Percentiles rank a stretch among this genome's conserved stretches.
Conservation (phyloP, 108 stramenopile genomes). For the Hondaea fermentalgiana region DNA sequence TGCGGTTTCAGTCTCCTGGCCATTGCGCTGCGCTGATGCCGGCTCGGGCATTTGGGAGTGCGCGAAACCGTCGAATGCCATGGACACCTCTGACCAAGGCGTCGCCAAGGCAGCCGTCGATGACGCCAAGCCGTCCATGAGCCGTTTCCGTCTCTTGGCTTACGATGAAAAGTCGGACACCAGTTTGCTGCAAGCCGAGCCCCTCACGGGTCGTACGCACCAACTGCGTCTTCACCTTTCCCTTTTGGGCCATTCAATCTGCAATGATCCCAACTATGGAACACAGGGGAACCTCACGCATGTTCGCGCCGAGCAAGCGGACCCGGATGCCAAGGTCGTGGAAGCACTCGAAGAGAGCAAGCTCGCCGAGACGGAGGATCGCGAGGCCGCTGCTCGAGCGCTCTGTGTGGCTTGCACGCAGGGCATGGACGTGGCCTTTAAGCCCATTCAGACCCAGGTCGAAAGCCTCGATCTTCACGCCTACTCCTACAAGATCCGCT, state of each 20-base stretch:
- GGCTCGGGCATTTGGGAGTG: constrained; percentile 36
- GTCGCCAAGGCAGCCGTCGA: too few relatives aligned
- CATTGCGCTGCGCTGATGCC: constrained; percentile 12
- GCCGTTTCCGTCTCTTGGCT: constrained; percentile 53
- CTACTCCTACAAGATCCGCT: neutral
- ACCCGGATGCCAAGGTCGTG: neutral
- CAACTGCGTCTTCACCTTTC: constrained; percentile 78
- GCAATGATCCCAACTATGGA: constrained; percentile 70
- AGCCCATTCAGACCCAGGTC: neutral
- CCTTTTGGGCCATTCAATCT: constrained; percentile 64
- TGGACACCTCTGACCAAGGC: neutral
- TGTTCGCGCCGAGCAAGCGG: neutral
- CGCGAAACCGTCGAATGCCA: neutral
- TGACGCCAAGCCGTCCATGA: constrained; percentile 44
- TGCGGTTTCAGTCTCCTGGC: constrained; percentile 22
- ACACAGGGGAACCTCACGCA: neutral
- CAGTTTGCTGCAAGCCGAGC: constrained; percentile 59
- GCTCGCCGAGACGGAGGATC: neutral
- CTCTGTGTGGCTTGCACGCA: neutral
- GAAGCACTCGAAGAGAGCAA: neutral
- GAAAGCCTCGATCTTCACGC: neutral
- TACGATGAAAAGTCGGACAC: constrained; percentile 42
- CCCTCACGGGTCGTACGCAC: constrained; percentile 78
- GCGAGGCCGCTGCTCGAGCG: neutral
- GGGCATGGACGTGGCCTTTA: neutral